These are phyloP conservation scores for Phytopythium chamaehyphon DNA, from an alignment of 352 stramenopile genomes.

Conservation along the genomic window DNA sequence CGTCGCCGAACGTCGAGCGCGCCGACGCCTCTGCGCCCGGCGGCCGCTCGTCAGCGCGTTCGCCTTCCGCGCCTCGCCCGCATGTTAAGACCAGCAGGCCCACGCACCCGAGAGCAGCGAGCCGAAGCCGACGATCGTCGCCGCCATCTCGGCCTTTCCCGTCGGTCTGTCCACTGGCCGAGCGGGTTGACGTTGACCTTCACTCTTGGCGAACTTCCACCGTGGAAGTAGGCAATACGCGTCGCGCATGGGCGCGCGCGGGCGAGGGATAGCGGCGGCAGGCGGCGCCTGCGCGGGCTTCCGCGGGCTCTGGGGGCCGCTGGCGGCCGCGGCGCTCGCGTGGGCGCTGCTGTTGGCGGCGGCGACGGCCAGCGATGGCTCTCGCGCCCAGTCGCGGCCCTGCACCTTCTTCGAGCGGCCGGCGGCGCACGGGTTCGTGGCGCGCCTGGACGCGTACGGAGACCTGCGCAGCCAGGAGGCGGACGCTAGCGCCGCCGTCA, in stretches of 20 bases:
- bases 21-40: conserved; percentile 70
- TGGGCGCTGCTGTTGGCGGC: conserved; percentile 1
- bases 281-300: background rate
- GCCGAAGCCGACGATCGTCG: conserved; percentile 87
- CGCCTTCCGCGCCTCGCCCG: background rate
- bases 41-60: no score
- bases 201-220: background rate
- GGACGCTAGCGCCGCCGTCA: conserved; percentile 21
- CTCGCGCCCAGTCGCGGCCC: conserved; percentile 8
- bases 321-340: conserved; percentile 3
- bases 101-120: conserved; percentile 79
- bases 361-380: conserved; percentile 3
- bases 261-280: conserved; percentile 4
- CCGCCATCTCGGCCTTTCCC: conserved; percentile 30
- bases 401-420: conserved; percentile 35
- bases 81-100: background rate
- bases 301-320: background rate
- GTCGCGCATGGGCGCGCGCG: conserved; percentile 1
- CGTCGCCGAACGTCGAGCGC: conserved; percentile 83
- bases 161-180: background rate
- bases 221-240: background rate
- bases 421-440: conserved; percentile 34
- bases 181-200: conserved; percentile 8
- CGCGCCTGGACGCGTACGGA: conserved; percentile 27
- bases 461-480: conserved; percentile 24